Evolutionary conservation across 805 yeast species (phyloP).

Genomic region (Millerozyma miso): DNA sequence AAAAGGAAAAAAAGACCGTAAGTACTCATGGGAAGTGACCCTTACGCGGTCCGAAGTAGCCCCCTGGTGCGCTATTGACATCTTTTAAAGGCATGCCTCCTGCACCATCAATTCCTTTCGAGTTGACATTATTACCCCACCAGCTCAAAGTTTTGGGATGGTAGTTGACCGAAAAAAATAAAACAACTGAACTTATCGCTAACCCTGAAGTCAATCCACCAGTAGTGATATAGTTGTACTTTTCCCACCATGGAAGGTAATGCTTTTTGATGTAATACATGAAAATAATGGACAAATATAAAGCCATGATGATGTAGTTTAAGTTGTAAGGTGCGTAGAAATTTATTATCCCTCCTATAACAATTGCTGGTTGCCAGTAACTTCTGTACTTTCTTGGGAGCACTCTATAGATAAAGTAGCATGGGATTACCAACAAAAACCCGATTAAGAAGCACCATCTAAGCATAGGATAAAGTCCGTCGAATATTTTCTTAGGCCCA

Average conservation of each 20-base stretch:
- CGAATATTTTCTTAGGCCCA: conserved; percentile 52
- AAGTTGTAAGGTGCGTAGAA: conserved; percentile 47
- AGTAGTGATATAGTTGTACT: conserved; percentile 55
- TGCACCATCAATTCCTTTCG: conserved; percentile 25
- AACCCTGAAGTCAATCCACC: conserved; percentile 54
- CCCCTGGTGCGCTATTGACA: conserved; percentile 26
- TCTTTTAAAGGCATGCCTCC: conserved; percentile 13
- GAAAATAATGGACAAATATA: conserved; percentile 47
- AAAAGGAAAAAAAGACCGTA: too few species aligned
- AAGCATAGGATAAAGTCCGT: conserved; percentile 44
- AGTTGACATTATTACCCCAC: conserved; percentile 53
- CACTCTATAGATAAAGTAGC: too few species aligned
- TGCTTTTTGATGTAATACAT: conserved; percentile 45
- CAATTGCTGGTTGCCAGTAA: conserved; percentile 47
- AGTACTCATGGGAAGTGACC: conserved; percentile 16
- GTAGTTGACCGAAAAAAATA: conserved; percentile 50
- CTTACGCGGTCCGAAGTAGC: conserved; percentile 25
- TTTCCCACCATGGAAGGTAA: conserved; percentile 57
- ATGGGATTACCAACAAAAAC: conserved; percentile 15
- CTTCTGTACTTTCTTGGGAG: conserved; percentile 17
- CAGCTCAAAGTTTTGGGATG: conserved; percentile 41
- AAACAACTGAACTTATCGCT: conserved; percentile 51
- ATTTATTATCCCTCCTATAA: conserved; percentile 41
- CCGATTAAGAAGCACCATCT: conserved; percentile 56
- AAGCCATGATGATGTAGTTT: conserved; percentile 47